A percentile compares a stretch with the other conserved stretches of the same genome.
Conservation (phyloP, 1,139 yeast species). For the Candida dubliniensis region DNA sequence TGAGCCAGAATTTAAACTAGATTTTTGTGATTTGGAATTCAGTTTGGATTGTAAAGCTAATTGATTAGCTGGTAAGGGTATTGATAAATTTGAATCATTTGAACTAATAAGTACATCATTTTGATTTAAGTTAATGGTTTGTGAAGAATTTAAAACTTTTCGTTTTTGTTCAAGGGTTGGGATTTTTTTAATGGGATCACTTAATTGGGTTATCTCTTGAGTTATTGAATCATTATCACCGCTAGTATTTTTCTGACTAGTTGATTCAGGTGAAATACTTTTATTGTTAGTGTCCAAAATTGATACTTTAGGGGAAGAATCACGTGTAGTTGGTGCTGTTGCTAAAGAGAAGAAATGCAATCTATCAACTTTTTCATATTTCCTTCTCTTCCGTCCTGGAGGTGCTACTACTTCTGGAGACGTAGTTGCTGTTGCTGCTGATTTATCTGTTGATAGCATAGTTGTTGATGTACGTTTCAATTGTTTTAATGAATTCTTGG, state of each 20-base stretch:
- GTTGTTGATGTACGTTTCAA: conserved; percentile 8
- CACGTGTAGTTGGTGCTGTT: background rate
- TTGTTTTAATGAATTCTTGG: conserved; percentile 9
- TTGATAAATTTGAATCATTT: too few relatives aligned
- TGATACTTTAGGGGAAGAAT: background rate
- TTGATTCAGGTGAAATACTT: background rate
- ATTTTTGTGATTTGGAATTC: too few relatives aligned
- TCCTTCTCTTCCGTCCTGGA: conserved; percentile 27
- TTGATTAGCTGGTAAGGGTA: too few relatives aligned
- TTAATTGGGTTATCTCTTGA: background rate
- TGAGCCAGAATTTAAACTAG: too few relatives aligned
- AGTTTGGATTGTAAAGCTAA: too few relatives aligned
- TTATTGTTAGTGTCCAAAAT: too few relatives aligned
- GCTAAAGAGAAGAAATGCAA: conserved; percentile 35
- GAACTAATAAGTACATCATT: background rate
- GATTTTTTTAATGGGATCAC: background rate
- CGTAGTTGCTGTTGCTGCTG: conserved; percentile 1
- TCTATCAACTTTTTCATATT: conserved; percentile 32
- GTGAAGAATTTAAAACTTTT: background rate
- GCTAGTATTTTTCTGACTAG: background rate
- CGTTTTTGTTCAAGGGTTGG: background rate
- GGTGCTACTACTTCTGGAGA: conserved; percentile 6
- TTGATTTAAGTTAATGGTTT: background rate
- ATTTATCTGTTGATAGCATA: background rate
- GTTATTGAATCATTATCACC: background rate